A percentile compares a stretch with the other conserved stretches of the same genome.
phyloP scores from a whole-genome alignment of 192 early-diverging fungal species.

The Geranomyces michiganensis region DNA sequence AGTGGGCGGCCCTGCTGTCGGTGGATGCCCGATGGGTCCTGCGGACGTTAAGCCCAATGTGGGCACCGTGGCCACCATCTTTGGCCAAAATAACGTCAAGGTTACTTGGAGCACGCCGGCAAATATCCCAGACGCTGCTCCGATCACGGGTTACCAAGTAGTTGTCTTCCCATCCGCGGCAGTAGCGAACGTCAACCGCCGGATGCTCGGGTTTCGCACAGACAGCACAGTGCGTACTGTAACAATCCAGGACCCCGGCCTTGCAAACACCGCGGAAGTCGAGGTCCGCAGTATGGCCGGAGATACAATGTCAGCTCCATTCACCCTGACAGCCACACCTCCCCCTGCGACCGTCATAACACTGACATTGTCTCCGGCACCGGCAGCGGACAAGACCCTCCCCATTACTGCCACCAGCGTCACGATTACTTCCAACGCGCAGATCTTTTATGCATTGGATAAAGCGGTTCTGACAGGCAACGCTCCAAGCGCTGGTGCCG shows the following conservation, averaged over 20 bases:
- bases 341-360: too few species aligned
- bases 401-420: too few species aligned
- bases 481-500: neutral
- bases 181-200: neutral
- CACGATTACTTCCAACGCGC: too few species aligned
- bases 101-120: neutral
- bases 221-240: neutral
- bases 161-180: neutral
- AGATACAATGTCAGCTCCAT: too few species aligned
- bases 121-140: neutral
- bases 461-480: neutral
- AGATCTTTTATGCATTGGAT: too few species aligned
- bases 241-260: neutral
- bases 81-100: neutral
- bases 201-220: neutral
- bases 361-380: too few species aligned
- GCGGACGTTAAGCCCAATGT: neutral
- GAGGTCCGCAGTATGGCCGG: slow-evolving; percentile 5
- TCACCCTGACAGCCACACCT: too few species aligned
- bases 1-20: neutral
- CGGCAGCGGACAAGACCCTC: too few species aligned
- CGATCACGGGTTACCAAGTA: neutral
- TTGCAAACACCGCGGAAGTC: neutral
- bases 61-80: neutral
- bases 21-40: slow-evolving; percentile 13